Conservation (phyloP, 257 asterid genomes). For the Nicotiana tomentosiformis region DNA sequence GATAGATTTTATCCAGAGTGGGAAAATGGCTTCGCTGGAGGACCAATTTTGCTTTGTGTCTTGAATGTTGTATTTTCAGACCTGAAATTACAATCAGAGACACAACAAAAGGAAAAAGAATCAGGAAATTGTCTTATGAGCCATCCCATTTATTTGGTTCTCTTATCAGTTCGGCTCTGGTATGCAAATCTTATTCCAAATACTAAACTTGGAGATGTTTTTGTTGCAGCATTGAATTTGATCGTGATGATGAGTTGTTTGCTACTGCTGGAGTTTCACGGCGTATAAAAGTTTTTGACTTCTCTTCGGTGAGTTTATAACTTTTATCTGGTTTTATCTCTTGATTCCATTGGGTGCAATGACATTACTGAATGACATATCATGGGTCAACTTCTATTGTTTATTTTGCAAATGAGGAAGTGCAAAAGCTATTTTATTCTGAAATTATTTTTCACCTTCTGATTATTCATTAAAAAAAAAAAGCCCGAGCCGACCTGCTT, state of each 20-base stretch:
- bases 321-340: background rate
- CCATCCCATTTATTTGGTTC: background rate
- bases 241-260: constrained; percentile 46
- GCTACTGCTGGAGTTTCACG: constrained; percentile 62
- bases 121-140: background rate
- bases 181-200: background rate
- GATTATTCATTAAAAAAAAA: background rate
- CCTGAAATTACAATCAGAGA: background rate
- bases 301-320: constrained; percentile 33
- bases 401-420: background rate
- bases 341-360: background rate
- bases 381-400: background rate
- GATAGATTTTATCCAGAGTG: background rate
- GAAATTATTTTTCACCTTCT: background rate
- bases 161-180: background rate
- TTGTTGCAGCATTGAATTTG: constrained; percentile 47
- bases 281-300: constrained; percentile 43
- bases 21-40: background rate
- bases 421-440: background rate
- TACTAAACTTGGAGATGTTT: background rate
- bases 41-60: background rate
- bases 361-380: background rate
- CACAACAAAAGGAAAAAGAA: background rate
- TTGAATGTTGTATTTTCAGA: background rate
- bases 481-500: background rate